Evolutionary conservation across 805 yeast species (phyloP).

Genomic region (Saccharomycopsis selenospora): DNA sequence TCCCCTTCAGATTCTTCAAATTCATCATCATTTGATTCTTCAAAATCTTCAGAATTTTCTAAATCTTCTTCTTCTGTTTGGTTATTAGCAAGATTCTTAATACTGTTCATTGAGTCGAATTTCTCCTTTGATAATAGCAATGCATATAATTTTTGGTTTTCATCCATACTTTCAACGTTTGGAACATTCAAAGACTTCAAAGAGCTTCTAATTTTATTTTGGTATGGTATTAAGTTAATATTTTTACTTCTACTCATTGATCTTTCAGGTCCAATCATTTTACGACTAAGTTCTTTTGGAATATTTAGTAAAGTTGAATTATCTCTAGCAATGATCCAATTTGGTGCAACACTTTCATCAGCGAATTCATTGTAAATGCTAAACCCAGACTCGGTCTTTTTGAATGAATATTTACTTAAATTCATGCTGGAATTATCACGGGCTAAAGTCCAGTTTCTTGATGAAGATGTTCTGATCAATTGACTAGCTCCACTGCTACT

Average conservation of each 20-base stretch:
- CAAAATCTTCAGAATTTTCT: conserved; percentile 7
- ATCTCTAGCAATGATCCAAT: conserved; percentile 22
- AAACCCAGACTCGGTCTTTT: conserved; percentile 16
- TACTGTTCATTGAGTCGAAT: conserved; percentile 14
- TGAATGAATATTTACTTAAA: conserved; percentile 5
- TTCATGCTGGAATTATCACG: conserved; percentile 16
- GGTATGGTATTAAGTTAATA: conserved; percentile 18
- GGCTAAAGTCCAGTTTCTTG: conserved; percentile 18
- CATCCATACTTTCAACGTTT: conserved; percentile 13
- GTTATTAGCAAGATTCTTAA: background rate
- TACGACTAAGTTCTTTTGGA: conserved; percentile 15
- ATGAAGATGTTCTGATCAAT: background rate
- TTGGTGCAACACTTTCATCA: conserved; percentile 20
- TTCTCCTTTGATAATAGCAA: conserved; percentile 11
- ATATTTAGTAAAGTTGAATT: conserved; percentile 20
- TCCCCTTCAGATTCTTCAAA: conserved; percentile 8
- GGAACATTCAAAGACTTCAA: conserved; percentile 11
- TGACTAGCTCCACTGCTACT: background rate
- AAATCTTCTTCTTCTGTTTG: conserved; percentile 1
- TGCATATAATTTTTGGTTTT: conserved; percentile 17
- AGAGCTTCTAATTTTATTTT: conserved; percentile 13
- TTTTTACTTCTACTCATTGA: conserved; percentile 17
- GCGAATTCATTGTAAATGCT: conserved; percentile 18
- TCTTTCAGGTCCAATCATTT: conserved; percentile 16
- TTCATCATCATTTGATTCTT: conserved; percentile 8